Base-by-base conservation (phyloP, 768 basidiomycete species). In the Amanita rimosa region DNA sequence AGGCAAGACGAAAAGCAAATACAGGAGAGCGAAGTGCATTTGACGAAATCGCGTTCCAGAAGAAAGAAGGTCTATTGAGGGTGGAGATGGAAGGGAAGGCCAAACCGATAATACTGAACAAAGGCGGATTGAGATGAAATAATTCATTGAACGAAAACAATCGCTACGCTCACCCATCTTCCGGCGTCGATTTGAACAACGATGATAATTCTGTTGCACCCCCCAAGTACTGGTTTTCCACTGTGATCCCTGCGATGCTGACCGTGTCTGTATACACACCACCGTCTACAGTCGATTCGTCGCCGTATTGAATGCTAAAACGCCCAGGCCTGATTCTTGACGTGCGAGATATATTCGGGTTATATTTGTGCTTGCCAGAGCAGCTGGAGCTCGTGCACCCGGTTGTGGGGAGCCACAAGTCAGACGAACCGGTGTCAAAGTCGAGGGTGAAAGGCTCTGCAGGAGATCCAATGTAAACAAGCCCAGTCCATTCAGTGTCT, bases 381-480 rank as follows among this genome's bases (percentile, higher is more conserved):
- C 41, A 43, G n/a, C 4, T 13, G 22, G 14, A 1, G 41, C 26
- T 27, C 4, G 10, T 24, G 27, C 41, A 76, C 13, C 50, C 51
- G 0, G 57, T 48, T 11, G 66, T 67, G 31, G 73, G 70, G 29
- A 74, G 62, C 55, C 79, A 64, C 7, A 75, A 58, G 58, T 79
- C 77, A 39, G 69, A 62, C 35, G 73, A 75, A 17, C 67, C 73
- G 14, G 74, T 76, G 55, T 76, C 76, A 48, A 76, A 73, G 54
- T 74, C 72, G 34, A 76, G 73, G 74, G 43, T 66, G 56, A 69
- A 76, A 14, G 53, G 53, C 50, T 59, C 56, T 6, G 70, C 59
- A 13, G 77, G 77, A 7, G 67, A 74, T 7, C 77, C 77, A 10
- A 77, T 68, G 21, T 57, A 58, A 35, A 42, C n/a, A 9, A 4